Evolutionary conservation across 352 stramenopile species (phyloP).

Genomic region (Globisporangium viniferum): DNA sequence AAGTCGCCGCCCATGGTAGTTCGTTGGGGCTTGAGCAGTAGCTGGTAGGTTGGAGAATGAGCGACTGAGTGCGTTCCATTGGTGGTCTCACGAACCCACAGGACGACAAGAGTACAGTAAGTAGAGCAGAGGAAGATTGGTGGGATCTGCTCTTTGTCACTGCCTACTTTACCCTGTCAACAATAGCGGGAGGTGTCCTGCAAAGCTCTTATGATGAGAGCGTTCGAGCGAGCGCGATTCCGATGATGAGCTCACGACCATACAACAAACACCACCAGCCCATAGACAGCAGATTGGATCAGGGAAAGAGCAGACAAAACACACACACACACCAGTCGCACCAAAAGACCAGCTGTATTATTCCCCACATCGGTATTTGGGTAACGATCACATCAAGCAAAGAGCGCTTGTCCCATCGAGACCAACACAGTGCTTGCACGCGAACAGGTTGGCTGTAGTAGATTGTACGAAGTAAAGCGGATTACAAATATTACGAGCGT

Average conservation of each 20-base stretch:
- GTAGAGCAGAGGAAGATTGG: no score
- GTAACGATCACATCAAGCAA: no score
- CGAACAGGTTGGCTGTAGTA: neutral
- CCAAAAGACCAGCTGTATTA: neutral
- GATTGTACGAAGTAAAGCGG: neutral
- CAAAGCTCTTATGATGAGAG: neutral
- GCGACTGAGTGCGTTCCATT: neutral
- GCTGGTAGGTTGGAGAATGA: constrained; percentile 5
- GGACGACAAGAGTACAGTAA: no score
- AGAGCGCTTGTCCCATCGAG: no score
- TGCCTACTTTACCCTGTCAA: neutral
- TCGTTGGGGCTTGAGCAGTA: neutral
- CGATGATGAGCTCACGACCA: neutral
- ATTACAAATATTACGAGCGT: neutral
- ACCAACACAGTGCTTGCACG: neutral
- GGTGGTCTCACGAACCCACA: no score
- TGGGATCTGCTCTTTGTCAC: neutral
- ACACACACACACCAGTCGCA: neutral
- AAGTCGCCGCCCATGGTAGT: constrained; percentile 6
- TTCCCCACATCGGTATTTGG: neutral
- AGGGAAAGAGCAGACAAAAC: neutral
- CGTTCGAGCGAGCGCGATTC: neutral
- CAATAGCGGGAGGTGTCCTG: neutral
- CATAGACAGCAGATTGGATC: neutral
- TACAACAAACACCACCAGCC: neutral